These are phyloP conservation scores for Ceriops decandra DNA, from an alignment of 345 rosid species.

Conservation along the genomic window DNA sequence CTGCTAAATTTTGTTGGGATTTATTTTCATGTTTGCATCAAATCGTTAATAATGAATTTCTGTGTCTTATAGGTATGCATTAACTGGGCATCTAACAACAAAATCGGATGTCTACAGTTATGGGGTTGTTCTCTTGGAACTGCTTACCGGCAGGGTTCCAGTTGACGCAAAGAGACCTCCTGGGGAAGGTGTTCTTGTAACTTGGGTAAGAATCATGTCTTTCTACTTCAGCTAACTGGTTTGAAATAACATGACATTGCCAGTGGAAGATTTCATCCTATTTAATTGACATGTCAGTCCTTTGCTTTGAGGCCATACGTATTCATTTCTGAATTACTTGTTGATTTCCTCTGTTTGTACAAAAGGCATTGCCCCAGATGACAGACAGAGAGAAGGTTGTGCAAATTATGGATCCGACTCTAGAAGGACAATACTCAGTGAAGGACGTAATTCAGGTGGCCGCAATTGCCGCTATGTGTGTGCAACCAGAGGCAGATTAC, in stretches of 20 bases:
- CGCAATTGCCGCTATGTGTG: constrained; percentile 95
- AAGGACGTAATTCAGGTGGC: constrained; percentile 91
- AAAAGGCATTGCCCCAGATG: constrained; percentile 73
- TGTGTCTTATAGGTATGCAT: constrained; percentile 60
- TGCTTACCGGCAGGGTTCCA: constrained; percentile 88
- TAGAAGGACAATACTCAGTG: constrained; percentile 74
- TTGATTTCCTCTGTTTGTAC: neutral
- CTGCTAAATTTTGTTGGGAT: no score
- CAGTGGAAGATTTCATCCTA: neutral
- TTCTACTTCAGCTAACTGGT: constrained; percentile 4
- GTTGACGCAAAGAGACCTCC: constrained; percentile 79
- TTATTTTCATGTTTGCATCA: no score
- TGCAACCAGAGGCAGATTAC: constrained; percentile 86
- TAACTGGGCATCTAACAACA: constrained; percentile 90
- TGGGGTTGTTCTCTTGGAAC: constrained; percentile 86
- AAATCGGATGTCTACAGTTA: constrained; percentile 98
- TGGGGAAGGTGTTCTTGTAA: constrained; percentile 81
- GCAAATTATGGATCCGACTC: constrained; percentile 79
- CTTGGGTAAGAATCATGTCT: constrained; percentile 53
- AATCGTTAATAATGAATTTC: neutral
- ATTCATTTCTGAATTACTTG: neutral
- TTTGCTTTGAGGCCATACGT: neutral
- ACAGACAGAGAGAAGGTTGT: constrained; percentile 79
- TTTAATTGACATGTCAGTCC: neutral
- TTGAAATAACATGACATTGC: neutral